phyloP scores from a whole-genome alignment of 495 filamentous ascomycete genomes.

The Letharia lupina region DNA sequence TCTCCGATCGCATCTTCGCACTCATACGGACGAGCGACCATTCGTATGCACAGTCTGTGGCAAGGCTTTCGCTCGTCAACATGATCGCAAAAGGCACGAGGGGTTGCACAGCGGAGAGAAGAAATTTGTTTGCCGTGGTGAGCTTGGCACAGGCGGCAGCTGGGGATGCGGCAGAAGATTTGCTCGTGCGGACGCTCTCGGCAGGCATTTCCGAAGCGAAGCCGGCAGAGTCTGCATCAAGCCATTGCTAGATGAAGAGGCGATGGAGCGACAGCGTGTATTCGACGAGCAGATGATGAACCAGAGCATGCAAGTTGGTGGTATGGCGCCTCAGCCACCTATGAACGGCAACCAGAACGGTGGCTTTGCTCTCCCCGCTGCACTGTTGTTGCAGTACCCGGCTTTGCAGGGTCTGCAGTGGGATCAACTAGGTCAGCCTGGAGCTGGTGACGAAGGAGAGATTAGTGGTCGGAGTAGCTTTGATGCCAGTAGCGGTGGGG shows the following conservation, averaged over 20 bases:
- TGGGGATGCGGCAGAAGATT: conserved; percentile 95
- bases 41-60: conserved; percentile 95
- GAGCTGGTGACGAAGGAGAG: conserved; percentile 56
- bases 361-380: conserved; percentile 70
- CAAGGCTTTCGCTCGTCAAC: conserved; percentile 92
- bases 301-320: conserved; percentile 21
- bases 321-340: conserved; percentile 17
- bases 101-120: conserved; percentile 87
- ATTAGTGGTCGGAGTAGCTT: conserved; percentile 79
- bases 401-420: conserved; percentile 78
- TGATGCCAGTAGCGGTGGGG: conserved; percentile 70
- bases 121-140: conserved; percentile 93
- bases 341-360: conserved; percentile 29
- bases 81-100: conserved; percentile 87
- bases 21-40: conserved; percentile 85
- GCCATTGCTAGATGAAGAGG: conserved; percentile 57
- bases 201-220: conserved; percentile 94
- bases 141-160: conserved; percentile 66
- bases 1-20: conserved; percentile 81
- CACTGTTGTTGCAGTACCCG: conserved; percentile 84
- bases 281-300: conserved; percentile 25
- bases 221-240: conserved; percentile 95
- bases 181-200: conserved; percentile 88
- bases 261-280: conserved; percentile 25
- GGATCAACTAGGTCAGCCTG: conserved; percentile 50